phyloP scores from a whole-genome alignment of 2,329 filamentous ascomycete genomes.

The Colletotrichum sojae region DNA sequence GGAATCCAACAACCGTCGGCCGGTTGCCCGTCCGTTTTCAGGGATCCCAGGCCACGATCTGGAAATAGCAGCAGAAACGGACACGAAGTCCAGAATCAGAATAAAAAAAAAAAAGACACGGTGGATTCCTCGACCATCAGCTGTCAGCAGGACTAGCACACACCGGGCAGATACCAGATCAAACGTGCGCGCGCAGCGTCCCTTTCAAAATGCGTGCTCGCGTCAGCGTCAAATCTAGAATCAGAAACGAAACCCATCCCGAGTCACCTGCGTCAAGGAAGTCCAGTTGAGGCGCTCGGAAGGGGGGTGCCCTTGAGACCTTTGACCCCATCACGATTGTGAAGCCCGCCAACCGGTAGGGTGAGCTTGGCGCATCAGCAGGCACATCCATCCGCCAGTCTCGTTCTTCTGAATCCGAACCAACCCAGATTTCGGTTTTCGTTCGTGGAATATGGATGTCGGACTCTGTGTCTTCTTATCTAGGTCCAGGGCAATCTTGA shows the following conservation, averaged over 20 bases:
- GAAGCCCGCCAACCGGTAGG: slow-evolving; percentile 3
- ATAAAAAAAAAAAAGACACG: slow-evolving; percentile 24
- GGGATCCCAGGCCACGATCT: slow-evolving; percentile 21
- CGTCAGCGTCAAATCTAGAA: slow-evolving; percentile 41
- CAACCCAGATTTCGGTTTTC: background rate
- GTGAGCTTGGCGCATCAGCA: slow-evolving; percentile 18
- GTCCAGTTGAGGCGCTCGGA: slow-evolving; percentile 4
- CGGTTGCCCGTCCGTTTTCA: slow-evolving; percentile 25
- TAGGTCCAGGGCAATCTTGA: no score
- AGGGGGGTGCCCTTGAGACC: slow-evolving; percentile 11
- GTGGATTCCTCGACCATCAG: slow-evolving; percentile 36
- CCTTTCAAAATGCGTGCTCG: slow-evolving; percentile 38
- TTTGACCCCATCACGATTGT: slow-evolving; percentile 5
- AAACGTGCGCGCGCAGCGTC: slow-evolving; percentile 39
- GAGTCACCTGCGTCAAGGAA: slow-evolving; percentile 39
- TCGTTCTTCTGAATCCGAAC: background rate
- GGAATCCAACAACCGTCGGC: slow-evolving; percentile 4
- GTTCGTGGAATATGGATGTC: no score
- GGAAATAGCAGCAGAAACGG: slow-evolving; percentile 37
- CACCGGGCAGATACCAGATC: slow-evolving; percentile 12
- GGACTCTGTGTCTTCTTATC: no score
- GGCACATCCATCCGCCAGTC: slow-evolving; percentile 7
- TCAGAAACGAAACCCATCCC: slow-evolving; percentile 40
- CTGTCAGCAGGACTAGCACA: slow-evolving; percentile 18
- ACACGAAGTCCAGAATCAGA: background rate